Conservation (phyloP, 306 rosid species). For the Ormosia semicastrata region DNA sequence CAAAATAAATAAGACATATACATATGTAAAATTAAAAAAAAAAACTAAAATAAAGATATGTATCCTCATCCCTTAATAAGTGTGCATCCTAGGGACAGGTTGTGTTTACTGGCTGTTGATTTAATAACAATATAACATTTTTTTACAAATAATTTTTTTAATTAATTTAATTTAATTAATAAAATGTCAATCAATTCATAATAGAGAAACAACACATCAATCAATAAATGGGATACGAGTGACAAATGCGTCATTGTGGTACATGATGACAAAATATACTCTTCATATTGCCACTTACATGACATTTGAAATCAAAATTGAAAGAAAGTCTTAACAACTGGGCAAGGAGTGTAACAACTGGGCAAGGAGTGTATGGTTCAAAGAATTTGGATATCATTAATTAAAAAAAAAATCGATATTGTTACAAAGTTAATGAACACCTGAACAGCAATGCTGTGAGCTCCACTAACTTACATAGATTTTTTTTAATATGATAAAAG, state of each 20-base stretch:
- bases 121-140: too few relatives aligned
- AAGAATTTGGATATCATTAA: not conserved
- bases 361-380: constrained; percentile 7
- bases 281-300: not conserved
- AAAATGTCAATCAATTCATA: not conserved
- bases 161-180: not conserved
- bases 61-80: too few relatives aligned
- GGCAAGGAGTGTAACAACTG: not conserved
- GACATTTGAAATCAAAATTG: not conserved
- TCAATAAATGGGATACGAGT: not conserved
- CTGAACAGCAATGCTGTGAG: not conserved
- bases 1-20: too few relatives aligned
- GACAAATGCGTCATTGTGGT: constrained; percentile 22
- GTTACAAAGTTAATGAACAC: constrained; percentile 6
- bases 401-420: not conserved
- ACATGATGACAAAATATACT: constrained; percentile 10
- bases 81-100: too few relatives aligned
- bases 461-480: not conserved
- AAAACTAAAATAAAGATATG: too few relatives aligned
- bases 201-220: constrained; percentile 6
- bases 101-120: not conserved
- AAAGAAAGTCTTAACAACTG: not conserved
- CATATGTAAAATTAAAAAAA: too few relatives aligned
- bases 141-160: too few relatives aligned
- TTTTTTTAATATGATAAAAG: too few relatives aligned